phyloP scores from a whole-genome alignment of 129 eudicot species.

The Flaveria ramosissima region DNA sequence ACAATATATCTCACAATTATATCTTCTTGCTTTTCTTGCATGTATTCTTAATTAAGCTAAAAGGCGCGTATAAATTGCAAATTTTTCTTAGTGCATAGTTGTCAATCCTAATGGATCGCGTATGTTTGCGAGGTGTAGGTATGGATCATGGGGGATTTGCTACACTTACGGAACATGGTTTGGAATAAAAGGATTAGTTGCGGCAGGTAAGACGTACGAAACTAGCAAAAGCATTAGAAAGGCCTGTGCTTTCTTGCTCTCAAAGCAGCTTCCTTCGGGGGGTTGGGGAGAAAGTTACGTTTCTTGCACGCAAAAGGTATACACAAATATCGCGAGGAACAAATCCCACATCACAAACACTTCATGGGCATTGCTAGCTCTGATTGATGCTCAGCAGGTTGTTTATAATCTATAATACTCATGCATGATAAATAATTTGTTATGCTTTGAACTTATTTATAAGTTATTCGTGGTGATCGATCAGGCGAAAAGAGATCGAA shows the following conservation, averaged over 20 bases:
- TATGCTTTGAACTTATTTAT: not conserved
- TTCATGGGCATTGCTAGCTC: constrained; percentile 80
- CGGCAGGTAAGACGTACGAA: constrained; percentile 46
- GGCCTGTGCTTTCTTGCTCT: constrained; percentile 64
- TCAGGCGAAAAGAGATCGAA: constrained; percentile 56
- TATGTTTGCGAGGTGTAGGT: constrained; percentile 44
- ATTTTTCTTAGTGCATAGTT: not conserved
- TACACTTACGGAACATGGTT: constrained; percentile 88
- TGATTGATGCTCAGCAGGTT: constrained; percentile 81
- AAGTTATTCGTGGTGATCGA: constrained; percentile 3
- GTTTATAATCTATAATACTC: not conserved
- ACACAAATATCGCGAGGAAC: constrained; percentile 50
- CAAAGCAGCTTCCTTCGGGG: constrained; percentile 64
- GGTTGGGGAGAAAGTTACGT: constrained; percentile 83
- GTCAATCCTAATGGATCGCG: not conserved
- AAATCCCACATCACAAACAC: constrained; percentile 59
- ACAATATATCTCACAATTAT: not conserved
- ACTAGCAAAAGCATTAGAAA: constrained; percentile 50
- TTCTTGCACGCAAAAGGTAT: constrained; percentile 55
- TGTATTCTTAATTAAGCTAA: no score
- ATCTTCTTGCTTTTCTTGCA: not conserved
- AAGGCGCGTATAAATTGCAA: no score
- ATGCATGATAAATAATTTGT: not conserved
- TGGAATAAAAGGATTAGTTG: constrained; percentile 62
- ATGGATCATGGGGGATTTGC: constrained; percentile 83